A percentile compares a stretch with the other conserved stretches of the same genome.
Conservation (phyloP, 139 green algal species). For the Coelastrella sp. region DNA sequence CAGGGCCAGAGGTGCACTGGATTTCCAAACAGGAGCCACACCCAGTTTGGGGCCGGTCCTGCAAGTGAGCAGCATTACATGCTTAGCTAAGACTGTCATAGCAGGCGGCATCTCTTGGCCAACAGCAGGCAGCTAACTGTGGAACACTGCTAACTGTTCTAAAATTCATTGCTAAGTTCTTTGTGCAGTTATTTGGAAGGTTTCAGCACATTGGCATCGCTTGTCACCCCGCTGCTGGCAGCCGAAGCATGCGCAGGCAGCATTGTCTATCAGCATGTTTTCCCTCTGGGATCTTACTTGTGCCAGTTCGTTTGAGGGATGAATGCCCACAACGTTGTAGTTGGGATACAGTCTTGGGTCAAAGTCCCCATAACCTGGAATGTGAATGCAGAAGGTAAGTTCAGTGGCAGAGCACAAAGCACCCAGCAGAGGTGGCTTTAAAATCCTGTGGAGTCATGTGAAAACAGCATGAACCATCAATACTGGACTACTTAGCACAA, state of each 20-base stretch:
- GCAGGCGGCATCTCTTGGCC: too few species aligned
- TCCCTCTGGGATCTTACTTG: neutral
- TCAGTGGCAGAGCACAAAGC: neutral
- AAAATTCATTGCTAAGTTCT: too few species aligned
- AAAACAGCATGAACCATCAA: too few species aligned
- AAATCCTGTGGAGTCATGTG: neutral
- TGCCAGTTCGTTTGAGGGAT: neutral
- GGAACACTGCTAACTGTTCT: too few species aligned
- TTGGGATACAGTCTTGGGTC: conserved; percentile 24
- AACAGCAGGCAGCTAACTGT: too few species aligned
- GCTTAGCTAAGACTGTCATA: too few species aligned
- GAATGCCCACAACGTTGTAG: conserved; percentile 30
- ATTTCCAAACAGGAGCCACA: conserved; percentile 42
- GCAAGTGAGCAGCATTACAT: neutral
- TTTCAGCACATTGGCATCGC: neutral
- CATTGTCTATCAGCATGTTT: too few species aligned
- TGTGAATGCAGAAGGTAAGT: neutral
- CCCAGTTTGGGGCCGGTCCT: neutral
- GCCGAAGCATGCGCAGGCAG: too few species aligned
- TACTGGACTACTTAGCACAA: neutral
- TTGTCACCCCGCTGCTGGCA: too few species aligned
- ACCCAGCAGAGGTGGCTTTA: neutral
- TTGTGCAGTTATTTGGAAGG: neutral
- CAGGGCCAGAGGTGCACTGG: neutral
- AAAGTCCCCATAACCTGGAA: conserved; percentile 39